Conservation (phyloP, 164 flowering plant species). For the Nymphaea thermarum region DNA sequence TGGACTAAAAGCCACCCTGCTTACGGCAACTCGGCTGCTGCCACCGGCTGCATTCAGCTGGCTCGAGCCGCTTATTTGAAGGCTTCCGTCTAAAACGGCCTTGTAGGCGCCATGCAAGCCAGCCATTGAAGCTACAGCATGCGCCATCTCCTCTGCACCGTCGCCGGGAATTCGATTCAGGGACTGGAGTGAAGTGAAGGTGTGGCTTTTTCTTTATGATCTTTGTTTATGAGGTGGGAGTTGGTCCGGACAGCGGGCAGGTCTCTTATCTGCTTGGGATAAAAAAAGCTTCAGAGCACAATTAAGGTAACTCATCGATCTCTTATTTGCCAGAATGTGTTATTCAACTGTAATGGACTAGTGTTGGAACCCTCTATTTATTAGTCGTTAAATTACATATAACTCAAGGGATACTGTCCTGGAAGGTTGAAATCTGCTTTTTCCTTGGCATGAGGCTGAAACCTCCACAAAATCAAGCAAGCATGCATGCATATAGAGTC, state of each 20-base stretch:
- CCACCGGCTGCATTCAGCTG: slow-evolving; percentile 18
- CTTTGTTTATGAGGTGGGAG: background rate
- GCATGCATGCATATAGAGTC: too few relatives aligned
- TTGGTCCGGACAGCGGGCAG: background rate
- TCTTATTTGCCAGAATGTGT: too few relatives aligned
- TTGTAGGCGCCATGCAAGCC: slow-evolving; percentile 63
- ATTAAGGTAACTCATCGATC: too few relatives aligned
- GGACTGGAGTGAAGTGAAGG: background rate
- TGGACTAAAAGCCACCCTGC: slow-evolving; percentile 15
- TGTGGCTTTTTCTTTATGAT: background rate
- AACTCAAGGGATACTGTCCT: too few relatives aligned
- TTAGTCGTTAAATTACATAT: too few relatives aligned
- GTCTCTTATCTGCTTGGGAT: background rate
- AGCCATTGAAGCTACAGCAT: slow-evolving; percentile 83
- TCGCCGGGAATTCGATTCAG: background rate
- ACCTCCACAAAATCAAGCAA: too few relatives aligned
- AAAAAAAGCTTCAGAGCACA: too few relatives aligned
- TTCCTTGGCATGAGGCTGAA: too few relatives aligned
- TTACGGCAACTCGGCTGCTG: slow-evolving; percentile 10
- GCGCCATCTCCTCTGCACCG: slow-evolving; percentile 36
- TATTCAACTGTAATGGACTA: too few relatives aligned
- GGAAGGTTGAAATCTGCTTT: too few relatives aligned
- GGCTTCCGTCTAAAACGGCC: slow-evolving; percentile 65
- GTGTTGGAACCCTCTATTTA: too few relatives aligned
- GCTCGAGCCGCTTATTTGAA: slow-evolving; percentile 35